A percentile compares a stretch with the other conserved stretches of the same genome.
phyloP scores from a whole-genome alignment of 75 land plant genomes.

The Picea glauca region DNA sequence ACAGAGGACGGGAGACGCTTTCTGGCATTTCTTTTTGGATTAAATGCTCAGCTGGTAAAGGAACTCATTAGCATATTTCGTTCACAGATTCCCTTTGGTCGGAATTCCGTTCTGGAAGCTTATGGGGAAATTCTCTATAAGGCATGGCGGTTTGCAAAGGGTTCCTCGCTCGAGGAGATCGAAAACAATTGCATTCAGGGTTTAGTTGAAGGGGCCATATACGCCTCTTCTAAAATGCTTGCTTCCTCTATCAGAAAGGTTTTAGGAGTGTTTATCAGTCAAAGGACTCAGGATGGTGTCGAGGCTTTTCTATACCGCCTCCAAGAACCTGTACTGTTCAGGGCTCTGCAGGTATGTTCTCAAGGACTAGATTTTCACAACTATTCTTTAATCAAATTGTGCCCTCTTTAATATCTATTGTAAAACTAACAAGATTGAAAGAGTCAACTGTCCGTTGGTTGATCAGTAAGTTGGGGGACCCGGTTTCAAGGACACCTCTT shows the following conservation, averaged over 20 bases:
- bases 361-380: no score
- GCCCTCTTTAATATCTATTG: no score
- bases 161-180: conserved; percentile 29
- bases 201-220: conserved; percentile 72
- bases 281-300: conserved; percentile 61
- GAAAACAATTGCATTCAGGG: conserved; percentile 59
- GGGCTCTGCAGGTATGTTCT: conserved; percentile 66
- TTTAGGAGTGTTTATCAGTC: conserved; percentile 60
- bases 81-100: conserved; percentile 81
- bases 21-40: conserved; percentile 51
- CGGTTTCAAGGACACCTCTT: no score
- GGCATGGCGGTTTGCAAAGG: conserved; percentile 66
- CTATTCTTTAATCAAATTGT: no score
- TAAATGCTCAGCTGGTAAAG: conserved; percentile 54
- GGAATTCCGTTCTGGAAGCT: conserved; percentile 69
- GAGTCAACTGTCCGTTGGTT: no score
- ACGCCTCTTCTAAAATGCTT: conserved; percentile 40
- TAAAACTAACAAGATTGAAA: no score
- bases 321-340: conserved; percentile 81
- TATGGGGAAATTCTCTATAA: conserved; percentile 68
- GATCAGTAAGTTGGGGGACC: no score
- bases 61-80: conserved; percentile 59
- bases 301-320: conserved; percentile 75
- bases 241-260: conserved; percentile 65
- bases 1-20: conserved; percentile 68